A percentile compares a stretch with the other conserved stretches of the same genome.
Evolutionary conservation across 2,329 filamentous ascomycete species (phyloP).

Genomic region (Daldinia eschscholtzii): DNA sequence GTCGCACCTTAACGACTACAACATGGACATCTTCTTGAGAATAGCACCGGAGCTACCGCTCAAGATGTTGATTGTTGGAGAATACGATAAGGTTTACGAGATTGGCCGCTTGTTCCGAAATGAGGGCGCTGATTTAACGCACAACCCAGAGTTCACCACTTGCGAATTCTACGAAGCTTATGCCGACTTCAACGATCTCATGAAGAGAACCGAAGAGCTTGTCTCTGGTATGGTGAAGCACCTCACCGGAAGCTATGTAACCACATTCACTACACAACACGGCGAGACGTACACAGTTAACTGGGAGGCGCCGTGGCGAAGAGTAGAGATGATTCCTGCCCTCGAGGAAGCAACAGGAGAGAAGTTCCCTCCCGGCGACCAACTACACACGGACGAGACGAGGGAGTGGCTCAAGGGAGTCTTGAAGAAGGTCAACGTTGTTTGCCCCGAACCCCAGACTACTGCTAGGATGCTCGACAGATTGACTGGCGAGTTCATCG

Average conservation of each 20-base stretch:
- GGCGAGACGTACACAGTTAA: slow-evolving; percentile 92
- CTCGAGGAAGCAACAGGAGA: slow-evolving; percentile 91
- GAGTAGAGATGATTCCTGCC: slow-evolving; percentile 94
- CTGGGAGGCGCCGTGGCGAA: slow-evolving; percentile 94
- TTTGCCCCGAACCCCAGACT: slow-evolving; percentile 90
- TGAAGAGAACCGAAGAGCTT: slow-evolving; percentile 92
- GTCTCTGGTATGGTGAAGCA: slow-evolving; percentile 91
- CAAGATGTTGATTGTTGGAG: slow-evolving; percentile 95
- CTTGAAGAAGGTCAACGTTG: slow-evolving; percentile 75
- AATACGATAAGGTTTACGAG: slow-evolving; percentile 94
- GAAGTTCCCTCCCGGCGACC: slow-evolving; percentile 90
- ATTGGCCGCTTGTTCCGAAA: slow-evolving; percentile 97
- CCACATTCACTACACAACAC: slow-evolving; percentile 85
- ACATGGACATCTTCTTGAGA: slow-evolving; percentile 95
- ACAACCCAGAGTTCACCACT: slow-evolving; percentile 98
- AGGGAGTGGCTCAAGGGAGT: slow-evolving; percentile 87
- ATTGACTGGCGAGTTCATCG: slow-evolving; percentile 92
- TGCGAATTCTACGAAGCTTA: slow-evolving; percentile 98
- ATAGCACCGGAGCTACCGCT: slow-evolving; percentile 96
- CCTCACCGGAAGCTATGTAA: slow-evolving; percentile 86
- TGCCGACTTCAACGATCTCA: slow-evolving; percentile 89
- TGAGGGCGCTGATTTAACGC: slow-evolving; percentile 90
- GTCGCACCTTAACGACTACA: slow-evolving; percentile 94
- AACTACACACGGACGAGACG: slow-evolving; percentile 90
- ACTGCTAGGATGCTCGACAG: slow-evolving; percentile 98